Base-by-base conservation (phyloP, 257 asterid species). In the Linderniella brevidens region DNA sequence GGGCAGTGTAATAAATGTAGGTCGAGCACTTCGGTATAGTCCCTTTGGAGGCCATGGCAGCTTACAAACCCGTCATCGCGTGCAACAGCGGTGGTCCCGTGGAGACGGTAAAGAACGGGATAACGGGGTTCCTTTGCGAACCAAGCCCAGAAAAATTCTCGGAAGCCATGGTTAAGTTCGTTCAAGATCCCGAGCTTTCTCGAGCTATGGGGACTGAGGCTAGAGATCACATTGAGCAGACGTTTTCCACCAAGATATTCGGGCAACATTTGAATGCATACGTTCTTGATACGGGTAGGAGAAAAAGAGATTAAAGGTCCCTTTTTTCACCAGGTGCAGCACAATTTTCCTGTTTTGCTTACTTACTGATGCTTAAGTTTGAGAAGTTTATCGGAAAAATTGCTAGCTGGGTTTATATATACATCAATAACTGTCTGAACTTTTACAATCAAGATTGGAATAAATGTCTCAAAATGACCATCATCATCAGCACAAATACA, bases 11-110 rank as follows among this genome's bases (percentile, higher is more conserved):
- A 43, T 46, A 48, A 5, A 7, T 57, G 48, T 57, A 85, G 96
- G 93, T 85, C 19, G 99, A 90, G 56, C 99, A 90, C 70, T 90
- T 90, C 15, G 99, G 99, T 37, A 90, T 90, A 17, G 99, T 90
- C 51, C 99, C 99, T 42, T 11, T 90, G 60, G 99, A 90, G 64
- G 94, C 99, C 36, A 90, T 90, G 99, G 96, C 96, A 37, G 82
- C 96, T 5, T 54, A 71, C 56, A 90, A 90, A 62, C 99, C 98
- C 0, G 96, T 90, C 18, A 73, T 85, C 19, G 94, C 96, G 4
- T 85, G 99, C 69, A 75, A 85, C 57, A 85, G 96, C 49, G 94
- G 96, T 20, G 96, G 96, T 13, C 94, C 99, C 3, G 82, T 85
- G 8, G 98, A 90, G 87, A 65, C 93, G 0, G 54, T 90, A 47